phyloP scores from a whole-genome alignment of 139 green algal species.

The Asterochloris erici region DNA sequence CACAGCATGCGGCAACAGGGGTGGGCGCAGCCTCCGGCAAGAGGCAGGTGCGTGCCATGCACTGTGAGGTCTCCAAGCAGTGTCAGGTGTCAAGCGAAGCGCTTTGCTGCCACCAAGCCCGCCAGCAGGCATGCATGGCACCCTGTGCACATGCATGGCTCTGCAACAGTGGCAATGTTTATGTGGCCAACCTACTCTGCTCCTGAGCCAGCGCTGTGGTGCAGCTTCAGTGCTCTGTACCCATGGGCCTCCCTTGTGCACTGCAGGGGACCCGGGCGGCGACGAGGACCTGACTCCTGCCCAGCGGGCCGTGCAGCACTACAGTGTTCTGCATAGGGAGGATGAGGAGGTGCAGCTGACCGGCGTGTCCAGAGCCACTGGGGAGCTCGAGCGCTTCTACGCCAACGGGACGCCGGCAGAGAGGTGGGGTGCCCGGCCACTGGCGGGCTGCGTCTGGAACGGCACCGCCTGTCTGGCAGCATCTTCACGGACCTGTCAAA shows the following conservation, averaged over 20 bases:
- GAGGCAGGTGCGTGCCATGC: no score
- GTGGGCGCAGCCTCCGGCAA: no score
- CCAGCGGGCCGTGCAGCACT: background rate
- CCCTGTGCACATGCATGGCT: no score
- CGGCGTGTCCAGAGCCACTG: background rate
- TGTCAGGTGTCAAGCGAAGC: no score
- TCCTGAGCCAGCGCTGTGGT: background rate
- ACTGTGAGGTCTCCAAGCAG: no score
- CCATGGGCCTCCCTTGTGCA: background rate
- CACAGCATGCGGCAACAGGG: no score
- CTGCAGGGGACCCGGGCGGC: background rate
- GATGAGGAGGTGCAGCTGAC: constrained; percentile 3
- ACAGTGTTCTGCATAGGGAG: background rate
- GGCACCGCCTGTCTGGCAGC: no score
- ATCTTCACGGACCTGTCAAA: no score
- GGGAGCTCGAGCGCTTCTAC: background rate
- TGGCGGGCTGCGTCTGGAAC: no score
- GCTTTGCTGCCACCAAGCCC: no score
- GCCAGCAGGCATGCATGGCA: no score
- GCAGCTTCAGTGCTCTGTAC: background rate
- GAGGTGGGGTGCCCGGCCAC: background rate
- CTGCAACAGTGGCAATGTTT: background rate
- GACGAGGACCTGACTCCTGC: background rate
- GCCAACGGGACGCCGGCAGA: constrained; percentile 11
- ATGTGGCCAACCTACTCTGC: background rate